Evolutionary conservation across 768 basidiomycete genomes (phyloP).

Genomic region (Dacryopinax primogenitus): DNA sequence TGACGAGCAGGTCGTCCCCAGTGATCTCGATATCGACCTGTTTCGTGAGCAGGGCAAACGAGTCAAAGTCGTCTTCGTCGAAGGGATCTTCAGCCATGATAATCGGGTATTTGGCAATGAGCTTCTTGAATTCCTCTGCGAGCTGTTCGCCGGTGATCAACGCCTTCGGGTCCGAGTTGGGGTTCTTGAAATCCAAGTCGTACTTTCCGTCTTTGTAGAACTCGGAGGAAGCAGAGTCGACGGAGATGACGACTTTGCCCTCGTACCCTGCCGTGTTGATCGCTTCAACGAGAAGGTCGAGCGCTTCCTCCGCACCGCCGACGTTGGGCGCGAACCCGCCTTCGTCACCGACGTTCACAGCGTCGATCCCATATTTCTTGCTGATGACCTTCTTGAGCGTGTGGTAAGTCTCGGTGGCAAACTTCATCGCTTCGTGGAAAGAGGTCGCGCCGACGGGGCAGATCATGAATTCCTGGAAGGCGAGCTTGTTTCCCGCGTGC

Average conservation of each 20-base stretch:
- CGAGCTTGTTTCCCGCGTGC: slow-evolving; percentile 98
- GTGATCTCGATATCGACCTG: slow-evolving; percentile 75
- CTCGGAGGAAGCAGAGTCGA: slow-evolving; percentile 97
- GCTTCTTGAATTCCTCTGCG: slow-evolving; percentile 77
- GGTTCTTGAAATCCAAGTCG: slow-evolving; percentile 98
- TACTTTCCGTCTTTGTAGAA: slow-evolving; percentile 99
- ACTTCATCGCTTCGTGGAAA: slow-evolving; percentile 97
- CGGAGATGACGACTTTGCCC: slow-evolving; percentile 96
- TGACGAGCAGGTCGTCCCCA: slow-evolving; percentile 94
- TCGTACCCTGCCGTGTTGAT: slow-evolving; percentile 98
- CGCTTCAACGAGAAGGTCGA: slow-evolving; percentile 88
- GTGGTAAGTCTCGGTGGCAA: slow-evolving; percentile 96
- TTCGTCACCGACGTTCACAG: slow-evolving; percentile 98
- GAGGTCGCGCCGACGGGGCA: slow-evolving; percentile 81
- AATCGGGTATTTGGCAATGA: slow-evolving; percentile 88
- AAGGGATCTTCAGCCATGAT: slow-evolving; percentile 96
- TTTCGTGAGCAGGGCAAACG: slow-evolving; percentile 84
- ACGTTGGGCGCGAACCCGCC: slow-evolving; percentile 99
- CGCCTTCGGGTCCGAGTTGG: slow-evolving; percentile 94
- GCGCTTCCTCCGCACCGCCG: slow-evolving; percentile 89
- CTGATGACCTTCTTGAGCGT: slow-evolving; percentile 98
- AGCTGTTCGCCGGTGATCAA: slow-evolving; percentile 90
- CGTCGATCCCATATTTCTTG: slow-evolving; percentile 98
- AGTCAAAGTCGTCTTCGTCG: slow-evolving; percentile 99
- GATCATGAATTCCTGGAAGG: slow-evolving; percentile 99